Conservation (phyloP, 176 grass and related monocot species). For the Juncus inflexus region DNA sequence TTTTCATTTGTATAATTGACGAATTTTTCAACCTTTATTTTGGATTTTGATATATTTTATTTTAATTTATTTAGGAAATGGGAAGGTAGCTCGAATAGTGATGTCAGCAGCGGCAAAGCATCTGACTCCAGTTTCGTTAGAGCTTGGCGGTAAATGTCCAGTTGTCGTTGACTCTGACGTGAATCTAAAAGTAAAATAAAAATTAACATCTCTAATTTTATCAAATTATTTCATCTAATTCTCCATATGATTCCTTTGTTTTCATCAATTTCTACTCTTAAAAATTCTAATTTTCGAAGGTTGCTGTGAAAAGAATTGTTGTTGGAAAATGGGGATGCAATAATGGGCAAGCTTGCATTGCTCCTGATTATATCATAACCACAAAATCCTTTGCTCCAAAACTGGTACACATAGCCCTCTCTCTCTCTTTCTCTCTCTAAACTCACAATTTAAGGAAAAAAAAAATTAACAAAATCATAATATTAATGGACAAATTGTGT, state of each 20-base stretch:
- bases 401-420: conserved; percentile 42
- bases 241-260: conserved; percentile 11
- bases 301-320: conserved; percentile 59
- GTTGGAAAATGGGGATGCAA: conserved; percentile 96
- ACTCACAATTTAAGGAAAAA: no score
- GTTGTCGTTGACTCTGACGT: conserved; percentile 69
- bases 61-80: conserved; percentile 43
- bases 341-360: conserved; percentile 89
- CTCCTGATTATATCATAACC: conserved; percentile 84
- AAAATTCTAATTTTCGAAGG: conserved; percentile 31
- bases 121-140: conserved; percentile 76
- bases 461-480: neutral
- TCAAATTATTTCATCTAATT: neutral
- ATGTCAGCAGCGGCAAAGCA: conserved; percentile 81
- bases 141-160: conserved; percentile 96
- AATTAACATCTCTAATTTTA: neutral
- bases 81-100: conserved; percentile 60
- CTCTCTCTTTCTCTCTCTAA: neutral
- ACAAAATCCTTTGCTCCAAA: conserved; percentile 63
- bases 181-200: conserved; percentile 56
- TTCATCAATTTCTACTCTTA: neutral
- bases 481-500: conserved; percentile 12
- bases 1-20: no score
- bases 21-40: no score
- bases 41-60: neutral